Base-by-base conservation (phyloP, 2,329 filamentous ascomycete species). In the Penicillium paneum region DNA sequence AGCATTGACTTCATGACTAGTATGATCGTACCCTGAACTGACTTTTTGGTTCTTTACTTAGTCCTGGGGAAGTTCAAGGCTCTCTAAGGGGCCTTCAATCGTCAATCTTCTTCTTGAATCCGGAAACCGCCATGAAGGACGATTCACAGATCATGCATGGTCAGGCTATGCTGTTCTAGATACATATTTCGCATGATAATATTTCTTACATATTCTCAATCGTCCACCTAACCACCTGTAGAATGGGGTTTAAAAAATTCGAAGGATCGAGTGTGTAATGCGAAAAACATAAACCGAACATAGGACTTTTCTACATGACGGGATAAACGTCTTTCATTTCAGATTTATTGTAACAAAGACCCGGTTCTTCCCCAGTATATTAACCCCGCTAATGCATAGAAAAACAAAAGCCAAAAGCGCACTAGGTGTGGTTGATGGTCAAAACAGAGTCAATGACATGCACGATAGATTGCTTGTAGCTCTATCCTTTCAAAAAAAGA, bases 61-160 rank as follows among this genome's bases (percentile, higher is more conserved):
- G 59, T 62, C 31, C 32, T 62, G 34, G 43, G 46, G 11, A 43
- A 62, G n/a, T 62, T 62, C 53, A 62, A 62, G 51, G 58, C 49
- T 8, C 58, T 62, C 35, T 62, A 48, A 39, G 34, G 34, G 26
- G 15, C 11, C 24, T 38, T 26, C 24, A 8, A 10, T 29, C 13
- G 11, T 31, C 26, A 5, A 5, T 10, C 7, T 42, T 13, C 11
- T 17, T 19, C 5, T 3, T 26, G 28, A 42, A 49, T 13, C 8
- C 3, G n/a, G 11, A 26, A 29, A 17, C 21, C 5, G 8, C 19
- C 24, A 11, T 13, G 47, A 41, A 24, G 8, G 15, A 21, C 17
- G 28, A 42, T 32, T 19, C 19, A 31, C 36, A 42, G 15, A 42
- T 32, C 11, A 32, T 34, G 38, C 11, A 15, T 49, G 38, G 5